Conservation (phyloP, 2,329 filamentous ascomycete genomes). For the Fusarium metavorans region DNA sequence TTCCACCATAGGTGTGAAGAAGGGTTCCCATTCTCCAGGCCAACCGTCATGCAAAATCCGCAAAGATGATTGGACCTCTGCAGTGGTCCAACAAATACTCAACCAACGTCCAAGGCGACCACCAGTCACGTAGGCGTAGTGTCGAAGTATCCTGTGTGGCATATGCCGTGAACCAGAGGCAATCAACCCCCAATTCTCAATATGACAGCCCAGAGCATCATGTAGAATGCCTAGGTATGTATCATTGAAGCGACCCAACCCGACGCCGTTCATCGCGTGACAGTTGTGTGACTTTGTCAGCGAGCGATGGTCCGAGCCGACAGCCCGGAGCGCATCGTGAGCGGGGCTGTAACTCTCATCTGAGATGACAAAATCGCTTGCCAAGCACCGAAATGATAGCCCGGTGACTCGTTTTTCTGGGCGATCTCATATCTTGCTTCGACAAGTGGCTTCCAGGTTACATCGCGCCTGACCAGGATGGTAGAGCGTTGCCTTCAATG, state of each 20-base stretch:
- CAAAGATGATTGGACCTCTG: constrained; percentile 15
- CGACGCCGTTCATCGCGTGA: constrained; percentile 29
- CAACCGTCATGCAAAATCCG: background rate
- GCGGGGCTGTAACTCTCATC: constrained; percentile 11
- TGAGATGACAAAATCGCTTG: background rate
- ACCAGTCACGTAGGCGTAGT: constrained; percentile 21
- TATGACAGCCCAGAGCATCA: background rate
- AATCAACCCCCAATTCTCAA: background rate
- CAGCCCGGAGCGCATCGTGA: constrained; percentile 17
- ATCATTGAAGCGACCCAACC: background rate
- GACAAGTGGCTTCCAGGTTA: constrained; percentile 11
- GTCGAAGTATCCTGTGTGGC: constrained; percentile 13
- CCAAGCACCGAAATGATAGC: background rate
- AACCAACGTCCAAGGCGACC: constrained; percentile 19
- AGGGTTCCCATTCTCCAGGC: constrained; percentile 53
- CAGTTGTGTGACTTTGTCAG: constrained; percentile 17
- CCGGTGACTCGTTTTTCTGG: background rate
- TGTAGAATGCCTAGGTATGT: background rate
- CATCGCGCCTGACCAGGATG: constrained; percentile 45
- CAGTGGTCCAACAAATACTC: constrained; percentile 26
- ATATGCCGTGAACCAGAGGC: background rate
- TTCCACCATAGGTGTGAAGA: constrained; percentile 60
- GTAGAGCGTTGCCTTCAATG: constrained; percentile 50
- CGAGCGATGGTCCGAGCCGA: constrained; percentile 36
- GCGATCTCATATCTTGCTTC: background rate